Percentiles rank a stretch among this genome's conserved stretches.
These are phyloP conservation scores for Backusella australiensis DNA, from an alignment of 192 early-diverging fungal genomes.

Conservation along the genomic window DNA sequence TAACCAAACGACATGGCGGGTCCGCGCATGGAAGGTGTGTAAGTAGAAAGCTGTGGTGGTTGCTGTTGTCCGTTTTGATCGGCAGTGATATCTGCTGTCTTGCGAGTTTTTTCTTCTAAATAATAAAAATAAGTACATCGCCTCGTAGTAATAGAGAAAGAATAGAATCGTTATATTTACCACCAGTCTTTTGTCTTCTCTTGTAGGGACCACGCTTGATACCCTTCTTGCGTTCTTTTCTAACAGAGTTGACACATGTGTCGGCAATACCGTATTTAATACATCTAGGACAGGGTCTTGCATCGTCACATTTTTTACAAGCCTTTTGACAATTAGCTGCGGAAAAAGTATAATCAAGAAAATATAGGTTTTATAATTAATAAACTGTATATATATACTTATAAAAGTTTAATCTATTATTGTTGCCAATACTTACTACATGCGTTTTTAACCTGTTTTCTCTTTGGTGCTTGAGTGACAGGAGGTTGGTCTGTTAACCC, in stretches of 20 bases:
- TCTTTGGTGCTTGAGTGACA: slow-evolving; percentile 16
- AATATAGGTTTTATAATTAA: too few relatives aligned
- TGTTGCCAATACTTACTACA: slow-evolving; percentile 22
- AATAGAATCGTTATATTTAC: neutral
- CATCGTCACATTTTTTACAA: slow-evolving; percentile 91
- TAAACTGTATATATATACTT: neutral
- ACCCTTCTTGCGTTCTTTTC: slow-evolving; percentile 81
- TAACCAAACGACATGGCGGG: slow-evolving; percentile 20
- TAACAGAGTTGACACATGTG: slow-evolving; percentile 72
- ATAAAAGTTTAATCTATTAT: neutral
- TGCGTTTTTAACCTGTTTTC: slow-evolving; percentile 36
- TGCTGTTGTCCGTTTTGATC: slow-evolving; percentile 7
- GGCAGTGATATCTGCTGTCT: neutral
- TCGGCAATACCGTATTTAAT: slow-evolving; percentile 65
- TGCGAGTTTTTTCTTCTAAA: slow-evolving; percentile 7
- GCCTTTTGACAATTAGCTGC: slow-evolving; percentile 82
- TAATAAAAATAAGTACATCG: neutral
- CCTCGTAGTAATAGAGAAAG: neutral
- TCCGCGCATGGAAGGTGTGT: slow-evolving; percentile 17
- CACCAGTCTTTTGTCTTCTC: slow-evolving; percentile 30
- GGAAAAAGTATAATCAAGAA: neutral
- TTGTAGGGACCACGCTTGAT: slow-evolving; percentile 87
- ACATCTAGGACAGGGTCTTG: slow-evolving; percentile 81
- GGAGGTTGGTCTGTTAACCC: neutral
- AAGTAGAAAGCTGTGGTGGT: neutral